Evolutionary conservation across 192 early-diverging fungal genomes (phyloP).

Genomic region (Coemansia sp.): DNA sequence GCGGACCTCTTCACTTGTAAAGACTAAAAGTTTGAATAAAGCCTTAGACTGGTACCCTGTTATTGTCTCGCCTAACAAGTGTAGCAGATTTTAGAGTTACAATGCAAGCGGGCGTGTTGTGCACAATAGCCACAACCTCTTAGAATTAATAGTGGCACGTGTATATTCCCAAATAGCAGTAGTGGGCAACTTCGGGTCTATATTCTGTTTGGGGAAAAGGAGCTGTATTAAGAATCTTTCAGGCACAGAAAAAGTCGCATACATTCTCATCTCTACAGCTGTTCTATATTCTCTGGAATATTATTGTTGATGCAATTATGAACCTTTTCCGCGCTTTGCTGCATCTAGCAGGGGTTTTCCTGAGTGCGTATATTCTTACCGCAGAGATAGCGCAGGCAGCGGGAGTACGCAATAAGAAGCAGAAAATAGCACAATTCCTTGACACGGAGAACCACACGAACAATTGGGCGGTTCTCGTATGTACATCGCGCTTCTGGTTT

Average conservation of each 20-base stretch:
- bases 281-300: background rate
- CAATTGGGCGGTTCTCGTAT: slow-evolving; percentile 98
- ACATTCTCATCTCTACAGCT: background rate
- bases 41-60: too few species aligned
- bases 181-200: background rate
- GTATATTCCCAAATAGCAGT: background rate
- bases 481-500: slow-evolving; percentile 99
- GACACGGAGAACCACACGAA: slow-evolving; percentile 77
- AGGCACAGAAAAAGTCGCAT: background rate
- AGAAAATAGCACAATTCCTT: slow-evolving; percentile 59
- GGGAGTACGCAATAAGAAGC: background rate
- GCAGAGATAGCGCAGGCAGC: background rate
- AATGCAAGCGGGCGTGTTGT: too few species aligned
- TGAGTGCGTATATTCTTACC: background rate
- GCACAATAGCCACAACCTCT: too few species aligned
- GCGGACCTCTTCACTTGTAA: too few species aligned
- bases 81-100: too few species aligned
- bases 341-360: background rate
- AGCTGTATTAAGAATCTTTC: background rate
- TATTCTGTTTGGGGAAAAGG: background rate
- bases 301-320: background rate
- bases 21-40: too few species aligned
- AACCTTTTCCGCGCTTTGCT: slow-evolving; percentile 3
- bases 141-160: background rate
- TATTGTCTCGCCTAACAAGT: too few species aligned